A percentile compares a stretch with the other conserved stretches of the same genome.
Conservation (phyloP, 1,284 basidiomycete genomes). For the Ustilago sp. region DNA sequence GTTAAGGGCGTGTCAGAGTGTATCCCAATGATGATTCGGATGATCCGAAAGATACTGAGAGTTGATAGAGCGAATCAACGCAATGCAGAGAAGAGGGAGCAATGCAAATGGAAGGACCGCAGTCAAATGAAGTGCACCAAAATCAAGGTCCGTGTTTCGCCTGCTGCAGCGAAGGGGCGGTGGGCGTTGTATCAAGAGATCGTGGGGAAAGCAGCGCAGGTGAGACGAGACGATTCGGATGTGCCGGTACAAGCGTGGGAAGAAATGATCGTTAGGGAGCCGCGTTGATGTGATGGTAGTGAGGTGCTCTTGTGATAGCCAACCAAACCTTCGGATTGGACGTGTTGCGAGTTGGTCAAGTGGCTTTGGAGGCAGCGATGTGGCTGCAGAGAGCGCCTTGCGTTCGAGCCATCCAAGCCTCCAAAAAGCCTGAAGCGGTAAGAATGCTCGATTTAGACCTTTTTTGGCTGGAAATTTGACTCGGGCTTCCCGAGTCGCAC, state of each 20-base stretch:
- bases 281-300: background rate
- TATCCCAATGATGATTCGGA: background rate
- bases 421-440: background rate
- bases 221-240: background rate
- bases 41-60: background rate
- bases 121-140: conserved; percentile 5
- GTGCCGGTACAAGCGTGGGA: background rate
- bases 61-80: no score
- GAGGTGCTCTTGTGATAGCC: background rate
- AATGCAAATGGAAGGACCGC: background rate
- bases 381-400: conserved; percentile 1
- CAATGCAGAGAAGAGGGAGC: background rate
- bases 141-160: conserved; percentile 1
- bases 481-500: background rate
- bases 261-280: background rate
- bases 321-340: background rate
- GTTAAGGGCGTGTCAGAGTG: background rate
- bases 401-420: conserved; percentile 7
- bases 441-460: conserved; percentile 2
- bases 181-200: background rate
- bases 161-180: background rate
- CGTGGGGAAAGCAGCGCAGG: background rate
- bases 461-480: background rate
- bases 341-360: background rate
- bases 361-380: background rate